Evolutionary conservation across 1,139 yeast species (phyloP).

Genomic region (Kodamaea fungicola): DNA sequence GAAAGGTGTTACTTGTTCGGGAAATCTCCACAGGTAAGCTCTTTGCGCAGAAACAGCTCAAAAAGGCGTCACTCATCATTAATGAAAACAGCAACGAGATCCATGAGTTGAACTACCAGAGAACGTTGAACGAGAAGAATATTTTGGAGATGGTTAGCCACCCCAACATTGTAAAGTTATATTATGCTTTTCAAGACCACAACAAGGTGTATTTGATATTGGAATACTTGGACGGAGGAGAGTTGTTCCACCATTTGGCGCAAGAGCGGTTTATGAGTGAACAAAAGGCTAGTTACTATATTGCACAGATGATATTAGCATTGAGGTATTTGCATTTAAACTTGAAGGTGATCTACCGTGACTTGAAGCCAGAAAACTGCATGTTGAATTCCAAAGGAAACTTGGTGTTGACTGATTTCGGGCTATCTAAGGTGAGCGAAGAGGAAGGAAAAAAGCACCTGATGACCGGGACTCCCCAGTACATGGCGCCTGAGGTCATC

Average conservation of each 20-base stretch:
- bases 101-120: conserved; percentile 31
- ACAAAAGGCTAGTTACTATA: conserved; percentile 72
- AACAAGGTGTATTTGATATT: conserved; percentile 74
- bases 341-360: conserved; percentile 85
- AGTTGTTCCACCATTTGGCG: conserved; percentile 76
- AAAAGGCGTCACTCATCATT: conserved; percentile 37
- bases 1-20: conserved; percentile 38
- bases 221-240: conserved; percentile 93
- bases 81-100: conserved; percentile 36
- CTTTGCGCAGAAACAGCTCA: conserved; percentile 40
- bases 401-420: conserved; percentile 86
- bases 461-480: conserved; percentile 90
- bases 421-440: conserved; percentile 73
- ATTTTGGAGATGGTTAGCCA: conserved; percentile 54
- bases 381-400: conserved; percentile 76
- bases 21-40: conserved; percentile 30
- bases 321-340: conserved; percentile 68
- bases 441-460: conserved; percentile 51
- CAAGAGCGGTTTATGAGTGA: conserved; percentile 52
- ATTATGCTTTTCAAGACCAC: conserved; percentile 85
- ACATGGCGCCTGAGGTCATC: conserved; percentile 94
- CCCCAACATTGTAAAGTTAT: conserved; percentile 83
- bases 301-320: conserved; percentile 85
- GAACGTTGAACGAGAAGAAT: conserved; percentile 42
- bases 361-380: conserved; percentile 92